Conservation (phyloP, 2,329 filamentous ascomycete genomes). For the Colletotrichum musae region DNA sequence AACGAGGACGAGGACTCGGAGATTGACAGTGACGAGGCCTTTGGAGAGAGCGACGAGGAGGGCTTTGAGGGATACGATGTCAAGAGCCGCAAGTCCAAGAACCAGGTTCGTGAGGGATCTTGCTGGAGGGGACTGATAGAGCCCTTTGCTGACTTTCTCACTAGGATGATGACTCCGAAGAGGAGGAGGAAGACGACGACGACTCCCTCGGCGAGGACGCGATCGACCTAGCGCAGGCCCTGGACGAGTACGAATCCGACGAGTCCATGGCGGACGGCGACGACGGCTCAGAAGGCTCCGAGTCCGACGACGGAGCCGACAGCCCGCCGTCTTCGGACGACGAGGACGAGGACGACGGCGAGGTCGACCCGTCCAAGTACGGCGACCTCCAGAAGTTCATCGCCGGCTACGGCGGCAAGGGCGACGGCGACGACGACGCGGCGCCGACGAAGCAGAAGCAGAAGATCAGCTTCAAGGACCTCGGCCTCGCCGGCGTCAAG, state of each 20-base stretch:
- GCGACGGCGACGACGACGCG: slow-evolving; percentile 66
- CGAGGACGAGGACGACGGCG: slow-evolving; percentile 63
- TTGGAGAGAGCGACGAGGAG: slow-evolving; percentile 91
- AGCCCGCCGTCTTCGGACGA: slow-evolving; percentile 65
- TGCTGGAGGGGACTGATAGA: slow-evolving; percentile 36
- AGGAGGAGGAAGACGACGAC: slow-evolving; percentile 67
- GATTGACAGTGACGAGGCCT: slow-evolving; percentile 82
- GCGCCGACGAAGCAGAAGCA: slow-evolving; percentile 45
- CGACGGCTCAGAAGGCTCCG: slow-evolving; percentile 59
- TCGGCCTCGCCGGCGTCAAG: slow-evolving; percentile 78
- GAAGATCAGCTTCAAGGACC: slow-evolving; percentile 83
- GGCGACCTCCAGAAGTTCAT: slow-evolving; percentile 79
- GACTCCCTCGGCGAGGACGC: slow-evolving; percentile 71
- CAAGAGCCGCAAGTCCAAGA: slow-evolving; percentile 60
- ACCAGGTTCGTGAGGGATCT: slow-evolving; percentile 41
- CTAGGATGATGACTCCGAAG: slow-evolving; percentile 72
- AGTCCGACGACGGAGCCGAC: slow-evolving; percentile 58
- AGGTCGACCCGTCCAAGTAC: slow-evolving; percentile 68
- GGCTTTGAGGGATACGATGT: slow-evolving; percentile 81
- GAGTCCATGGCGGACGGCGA: slow-evolving; percentile 60
- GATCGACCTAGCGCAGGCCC: slow-evolving; percentile 70
- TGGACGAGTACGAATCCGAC: slow-evolving; percentile 67
- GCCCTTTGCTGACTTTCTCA: slow-evolving; percentile 57
- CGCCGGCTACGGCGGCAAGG: slow-evolving; percentile 73
- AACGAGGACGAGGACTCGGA: slow-evolving; percentile 74